A percentile compares a stretch with the other conserved stretches of the same genome.
Conservation (phyloP, 495 filamentous ascomycete species). For the Neurospora sp. region DNA sequence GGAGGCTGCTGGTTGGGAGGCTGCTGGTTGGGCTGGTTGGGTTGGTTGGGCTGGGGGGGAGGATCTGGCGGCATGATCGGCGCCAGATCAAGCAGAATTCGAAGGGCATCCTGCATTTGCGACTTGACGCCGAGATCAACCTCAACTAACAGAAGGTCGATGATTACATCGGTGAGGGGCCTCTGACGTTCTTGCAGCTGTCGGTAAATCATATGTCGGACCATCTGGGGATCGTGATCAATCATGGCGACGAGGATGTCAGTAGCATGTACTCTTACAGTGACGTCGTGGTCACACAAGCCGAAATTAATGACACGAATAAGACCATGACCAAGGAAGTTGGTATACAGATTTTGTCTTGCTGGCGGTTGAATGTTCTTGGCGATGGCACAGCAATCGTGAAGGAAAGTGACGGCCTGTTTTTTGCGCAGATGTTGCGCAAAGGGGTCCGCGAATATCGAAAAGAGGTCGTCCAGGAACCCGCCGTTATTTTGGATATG, state of each 20-base stretch:
- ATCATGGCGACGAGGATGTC: conserved; percentile 91
- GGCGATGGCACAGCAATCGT: conserved; percentile 88
- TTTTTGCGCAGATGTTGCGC: conserved; percentile 66
- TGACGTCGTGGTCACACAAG: conserved; percentile 70
- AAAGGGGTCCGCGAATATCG: conserved; percentile 63
- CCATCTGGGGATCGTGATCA: conserved; percentile 90
- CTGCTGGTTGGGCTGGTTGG: no score
- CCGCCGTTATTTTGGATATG: conserved; percentile 70
- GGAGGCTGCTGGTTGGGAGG: background rate
- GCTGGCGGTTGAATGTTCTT: conserved; percentile 84
- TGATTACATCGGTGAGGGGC: conserved; percentile 86
- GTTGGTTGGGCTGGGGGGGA: no score
- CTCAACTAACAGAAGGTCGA: conserved; percentile 85
- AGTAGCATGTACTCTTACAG: conserved; percentile 83
- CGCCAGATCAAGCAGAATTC: conserved; percentile 83
- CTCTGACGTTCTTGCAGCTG: conserved; percentile 77
- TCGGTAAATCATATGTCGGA: conserved; percentile 84
- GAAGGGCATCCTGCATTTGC: conserved; percentile 91
- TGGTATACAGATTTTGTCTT: conserved; percentile 71
- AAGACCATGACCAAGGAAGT: conserved; percentile 81
- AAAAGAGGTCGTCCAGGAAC: conserved; percentile 84
- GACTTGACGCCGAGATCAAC: conserved; percentile 90
- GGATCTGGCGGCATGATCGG: conserved; percentile 43
- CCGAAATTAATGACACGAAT: conserved; percentile 88
- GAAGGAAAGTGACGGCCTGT: conserved; percentile 91